Evolutionary conservation across 768 basidiomycete genomes (phyloP).

Genomic region (Daedaleopsis nitida): DNA sequence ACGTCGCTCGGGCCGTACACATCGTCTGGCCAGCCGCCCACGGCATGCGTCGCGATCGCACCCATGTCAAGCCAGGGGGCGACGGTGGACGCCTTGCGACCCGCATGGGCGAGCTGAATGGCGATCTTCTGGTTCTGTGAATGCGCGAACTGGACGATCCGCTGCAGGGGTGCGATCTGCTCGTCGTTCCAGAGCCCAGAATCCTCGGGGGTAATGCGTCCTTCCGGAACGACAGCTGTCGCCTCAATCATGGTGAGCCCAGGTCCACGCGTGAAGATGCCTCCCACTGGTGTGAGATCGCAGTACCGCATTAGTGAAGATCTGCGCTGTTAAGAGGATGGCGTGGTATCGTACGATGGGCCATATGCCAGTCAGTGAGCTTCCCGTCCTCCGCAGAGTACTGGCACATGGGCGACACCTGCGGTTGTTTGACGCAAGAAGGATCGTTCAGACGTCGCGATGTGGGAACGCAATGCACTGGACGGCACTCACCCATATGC

Average conservation of each 20-base stretch:
- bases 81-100: constrained; percentile 66
- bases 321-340: no score
- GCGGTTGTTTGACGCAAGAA: not conserved
- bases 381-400: constrained; percentile 59
- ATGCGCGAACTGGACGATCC: constrained; percentile 70
- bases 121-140: constrained; percentile 70
- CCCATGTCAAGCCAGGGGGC: constrained; percentile 65
- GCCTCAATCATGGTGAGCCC: constrained; percentile 68
- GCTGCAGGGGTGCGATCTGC: constrained; percentile 49
- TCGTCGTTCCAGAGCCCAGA: constrained; percentile 62
- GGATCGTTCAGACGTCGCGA: not conserved
- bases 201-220: constrained; percentile 64
- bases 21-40: constrained; percentile 40
- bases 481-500: constrained; percentile 26
- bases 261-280: constrained; percentile 53
- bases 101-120: constrained; percentile 78
- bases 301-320: not conserved
- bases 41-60: constrained; percentile 35
- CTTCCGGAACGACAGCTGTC: constrained; percentile 59
- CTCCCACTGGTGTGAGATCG: constrained; percentile 41
- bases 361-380: constrained; percentile 57
- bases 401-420: constrained; percentile 61
- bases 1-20: constrained; percentile 56
- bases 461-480: no score
- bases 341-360: constrained; percentile 38